These are phyloP conservation scores for Aurifilum marmelostoma DNA, from an alignment of 2,329 filamentous ascomycete genomes.

Conservation along the genomic window DNA sequence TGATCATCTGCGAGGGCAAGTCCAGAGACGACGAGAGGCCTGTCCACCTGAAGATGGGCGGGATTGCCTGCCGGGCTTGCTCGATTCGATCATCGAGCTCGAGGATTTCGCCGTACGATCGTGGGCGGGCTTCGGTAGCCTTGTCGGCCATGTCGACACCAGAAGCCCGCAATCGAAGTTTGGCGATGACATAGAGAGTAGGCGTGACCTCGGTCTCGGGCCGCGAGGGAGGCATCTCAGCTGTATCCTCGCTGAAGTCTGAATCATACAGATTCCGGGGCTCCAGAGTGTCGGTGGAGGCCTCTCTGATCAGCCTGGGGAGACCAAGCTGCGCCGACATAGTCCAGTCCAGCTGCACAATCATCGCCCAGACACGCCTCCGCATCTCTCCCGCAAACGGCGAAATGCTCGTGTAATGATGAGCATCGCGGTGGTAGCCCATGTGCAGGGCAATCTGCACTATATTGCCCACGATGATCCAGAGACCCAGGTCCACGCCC, in stretches of 20 bases:
- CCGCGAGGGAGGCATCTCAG: conserved; percentile 42
- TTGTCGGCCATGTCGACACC: conserved; percentile 30
- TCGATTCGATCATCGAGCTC: conserved; percentile 33
- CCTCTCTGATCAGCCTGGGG: conserved; percentile 44
- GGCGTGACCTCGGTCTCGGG: conserved; percentile 39
- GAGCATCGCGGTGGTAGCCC: conserved; percentile 50
- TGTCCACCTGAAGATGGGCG: conserved; percentile 30
- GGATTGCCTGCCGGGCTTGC: conserved; percentile 28
- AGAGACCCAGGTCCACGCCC: conserved; percentile 41
- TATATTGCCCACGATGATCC: conserved; percentile 40
- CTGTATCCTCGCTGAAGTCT: conserved; percentile 44
- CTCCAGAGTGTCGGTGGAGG: conserved; percentile 45
- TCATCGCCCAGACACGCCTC: conserved; percentile 46
- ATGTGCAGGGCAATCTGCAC: conserved; percentile 43
- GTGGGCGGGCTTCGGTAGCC: conserved; percentile 29
- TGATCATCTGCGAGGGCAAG: conserved; percentile 53
- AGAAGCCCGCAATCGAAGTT: conserved; percentile 30
- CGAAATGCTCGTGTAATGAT: conserved; percentile 45
- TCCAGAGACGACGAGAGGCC: conserved; percentile 43
- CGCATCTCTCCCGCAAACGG: conserved; percentile 51
- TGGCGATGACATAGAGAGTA: conserved; percentile 33
- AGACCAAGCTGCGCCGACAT: conserved; percentile 49
- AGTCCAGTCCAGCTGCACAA: conserved; percentile 46
- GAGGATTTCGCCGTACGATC: conserved; percentile 33
- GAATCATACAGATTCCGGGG: conserved; percentile 49